Base-by-base conservation (phyloP, 2,329 filamentous ascomycete species). In the Myriosclerotinia scirpicola region DNA sequence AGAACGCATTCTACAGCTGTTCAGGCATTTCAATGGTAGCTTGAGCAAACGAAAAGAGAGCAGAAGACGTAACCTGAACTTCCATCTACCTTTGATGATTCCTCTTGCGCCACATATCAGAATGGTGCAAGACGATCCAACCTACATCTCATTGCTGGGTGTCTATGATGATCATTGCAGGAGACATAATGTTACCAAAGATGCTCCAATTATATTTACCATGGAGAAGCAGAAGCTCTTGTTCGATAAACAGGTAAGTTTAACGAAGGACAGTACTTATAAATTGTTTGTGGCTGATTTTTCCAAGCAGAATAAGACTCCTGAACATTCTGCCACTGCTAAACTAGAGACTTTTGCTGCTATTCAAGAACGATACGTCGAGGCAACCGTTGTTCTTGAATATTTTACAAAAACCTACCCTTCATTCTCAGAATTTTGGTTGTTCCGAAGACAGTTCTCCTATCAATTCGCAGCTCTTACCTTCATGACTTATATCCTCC, bases 401-500 rank as follows among this genome's bases (percentile, higher is more conserved):
- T 97, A 94, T 81, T 97, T 97, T 85, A 91, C 93, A 76, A 83
- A 85, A 71, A 91, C 88, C 6, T 98, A 95, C 80, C 90, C 93
- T 40, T 90, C 91, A 70, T 99, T 92, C 78, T 87, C 91, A 55
- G 93, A 97, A 74, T 97, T 98, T 83, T 99, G 94, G 93, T 86
- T 99, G 67, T 99, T 99, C 91, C 91, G 95, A 67, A 89, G 93
- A 67, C 93, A 97, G 71, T 97, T 99, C 80, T 91, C 92, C 30
- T 97, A 98, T 81, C 95, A 99, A 79, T 89, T 97, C 69, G 94
- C 95, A 26, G 88, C 93, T 1, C 85, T 98, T 70, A 97, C 95
- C 0, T 99, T 99, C 81, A 97, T 99, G 90, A 98, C 95, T 5
- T 99, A 98, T 77, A 90, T 97, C 67, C 90, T 99, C 81, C 94